Percentiles rank a stretch among this genome's conserved stretches.
Evolutionary conservation across 192 early-diverging fungal species (phyloP).

Genomic region (Lunasporangiospora selenospora): DNA sequence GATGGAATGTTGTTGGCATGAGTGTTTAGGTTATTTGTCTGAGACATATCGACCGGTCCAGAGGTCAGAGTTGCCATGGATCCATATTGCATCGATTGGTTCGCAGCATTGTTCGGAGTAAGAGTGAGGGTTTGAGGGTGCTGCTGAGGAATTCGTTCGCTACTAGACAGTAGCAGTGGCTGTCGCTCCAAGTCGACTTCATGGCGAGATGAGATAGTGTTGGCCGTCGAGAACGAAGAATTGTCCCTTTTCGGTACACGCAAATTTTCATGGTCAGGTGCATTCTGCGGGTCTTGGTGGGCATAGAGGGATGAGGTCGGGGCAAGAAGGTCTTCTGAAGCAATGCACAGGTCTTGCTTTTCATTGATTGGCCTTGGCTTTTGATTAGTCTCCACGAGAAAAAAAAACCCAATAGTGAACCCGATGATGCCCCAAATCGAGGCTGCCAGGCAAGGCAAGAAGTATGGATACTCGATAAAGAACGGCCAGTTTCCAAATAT

Average conservation of each 20-base stretch:
- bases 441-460: conserved; percentile 82
- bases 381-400: conserved; percentile 71
- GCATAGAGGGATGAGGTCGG: too few species aligned
- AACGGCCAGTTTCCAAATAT: conserved; percentile 65
- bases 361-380: too few species aligned
- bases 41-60: neutral
- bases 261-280: too few species aligned
- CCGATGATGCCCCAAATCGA: conserved; percentile 67
- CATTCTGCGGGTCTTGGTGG: too few species aligned
- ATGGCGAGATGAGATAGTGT: neutral
- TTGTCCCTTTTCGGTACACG: too few species aligned
- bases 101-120: too few species aligned
- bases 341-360: too few species aligned
- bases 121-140: too few species aligned
- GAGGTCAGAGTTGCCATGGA: conserved; percentile 23
- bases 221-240: neutral
- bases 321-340: too few species aligned
- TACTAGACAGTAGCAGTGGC: conserved; percentile 14
- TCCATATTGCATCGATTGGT: conserved; percentile 19
- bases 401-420: conserved; percentile 66
- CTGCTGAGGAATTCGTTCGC: conserved; percentile 1
- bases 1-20: neutral
- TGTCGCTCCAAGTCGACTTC: conserved; percentile 13
- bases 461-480: conserved; percentile 76
- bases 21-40: neutral